A percentile compares a stretch with the other conserved stretches of the same genome.
phyloP scores from a whole-genome alignment of 2,329 filamentous ascomycete genomes.

The Ramularia collo-cygni region DNA sequence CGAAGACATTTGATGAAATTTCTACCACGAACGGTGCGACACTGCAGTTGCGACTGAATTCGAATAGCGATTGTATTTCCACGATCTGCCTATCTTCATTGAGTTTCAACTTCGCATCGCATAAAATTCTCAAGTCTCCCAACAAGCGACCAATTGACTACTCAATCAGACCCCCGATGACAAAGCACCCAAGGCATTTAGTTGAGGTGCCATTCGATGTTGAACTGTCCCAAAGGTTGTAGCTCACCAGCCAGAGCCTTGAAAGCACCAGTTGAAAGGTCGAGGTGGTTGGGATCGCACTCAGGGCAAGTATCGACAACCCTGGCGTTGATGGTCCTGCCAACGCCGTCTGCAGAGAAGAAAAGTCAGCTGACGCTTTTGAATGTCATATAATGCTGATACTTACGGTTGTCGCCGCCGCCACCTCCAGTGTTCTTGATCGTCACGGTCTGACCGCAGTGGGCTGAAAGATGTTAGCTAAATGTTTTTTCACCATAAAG shows the following conservation, averaged over 20 bases:
- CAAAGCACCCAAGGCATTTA: too few relatives aligned
- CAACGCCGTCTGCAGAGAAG: background rate
- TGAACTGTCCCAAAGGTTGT: conserved; percentile 6
- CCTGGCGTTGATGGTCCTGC: conserved; percentile 6
- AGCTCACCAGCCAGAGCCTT: conserved; percentile 6
- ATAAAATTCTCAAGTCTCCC: too few relatives aligned
- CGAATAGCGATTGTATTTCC: too few relatives aligned
- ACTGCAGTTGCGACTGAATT: too few relatives aligned
- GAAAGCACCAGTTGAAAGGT: conserved; percentile 8
- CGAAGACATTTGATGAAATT: too few relatives aligned
- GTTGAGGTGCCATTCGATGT: too few relatives aligned
- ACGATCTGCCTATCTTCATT: too few relatives aligned
- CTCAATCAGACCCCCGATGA: too few relatives aligned
- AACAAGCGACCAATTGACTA: too few relatives aligned
- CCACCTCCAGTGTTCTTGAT: conserved; percentile 8
- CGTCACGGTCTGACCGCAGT: conserved; percentile 9
- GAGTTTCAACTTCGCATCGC: too few relatives aligned
- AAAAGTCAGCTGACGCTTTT: background rate
- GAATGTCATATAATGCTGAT: background rate
- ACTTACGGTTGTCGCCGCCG: conserved; percentile 1
- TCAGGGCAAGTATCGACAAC: conserved; percentile 8
- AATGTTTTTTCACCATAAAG: background rate
- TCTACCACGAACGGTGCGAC: too few relatives aligned
- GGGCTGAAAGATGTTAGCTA: conserved; percentile 1
- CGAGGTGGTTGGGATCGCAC: conserved; percentile 7